phyloP scores from a whole-genome alignment of 2,329 filamentous ascomycete species.

The Acephala macrosclerotiorum region DNA sequence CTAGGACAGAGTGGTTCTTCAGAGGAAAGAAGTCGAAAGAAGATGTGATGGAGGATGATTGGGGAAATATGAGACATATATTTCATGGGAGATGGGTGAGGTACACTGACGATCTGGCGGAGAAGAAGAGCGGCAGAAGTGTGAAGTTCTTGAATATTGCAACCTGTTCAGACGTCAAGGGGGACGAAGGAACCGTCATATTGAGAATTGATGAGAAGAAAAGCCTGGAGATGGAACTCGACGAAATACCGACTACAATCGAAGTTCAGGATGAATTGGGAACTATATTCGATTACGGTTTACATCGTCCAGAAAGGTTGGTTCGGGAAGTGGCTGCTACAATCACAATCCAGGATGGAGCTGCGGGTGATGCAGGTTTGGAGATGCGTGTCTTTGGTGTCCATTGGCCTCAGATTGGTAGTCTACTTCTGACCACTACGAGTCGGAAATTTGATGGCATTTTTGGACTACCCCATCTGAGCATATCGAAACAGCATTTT shows the following conservation, averaged over 20 bases:
- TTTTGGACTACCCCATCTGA: conserved; percentile 86
- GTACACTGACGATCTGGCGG: neutral
- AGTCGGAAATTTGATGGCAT: conserved; percentile 95
- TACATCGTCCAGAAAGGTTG: conserved; percentile 31
- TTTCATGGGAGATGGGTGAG: conserved; percentile 1
- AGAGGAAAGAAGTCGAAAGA: neutral
- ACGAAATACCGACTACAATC: neutral
- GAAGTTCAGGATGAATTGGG: conserved; percentile 3
- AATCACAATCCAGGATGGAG: conserved; percentile 75
- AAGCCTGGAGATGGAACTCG: conserved; percentile 17
- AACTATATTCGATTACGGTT: conserved; percentile 40
- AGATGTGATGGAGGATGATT: neutral
- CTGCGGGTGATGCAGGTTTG: conserved; percentile 75
- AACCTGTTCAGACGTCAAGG: conserved; percentile 68
- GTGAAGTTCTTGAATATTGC: neutral
- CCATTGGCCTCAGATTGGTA: conserved; percentile 82
- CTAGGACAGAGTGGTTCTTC: neutral
- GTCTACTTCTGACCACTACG: conserved; percentile 83
- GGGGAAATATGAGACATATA: neutral
- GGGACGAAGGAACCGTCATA: conserved; percentile 71
- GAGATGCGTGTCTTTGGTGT: conserved; percentile 83
- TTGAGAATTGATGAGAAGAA: conserved; percentile 67
- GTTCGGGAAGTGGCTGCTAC: conserved; percentile 74
- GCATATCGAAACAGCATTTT: conserved; percentile 63
- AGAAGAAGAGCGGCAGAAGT: neutral